These are phyloP conservation scores for Fragosphaeria purpurea DNA, from an alignment of 2,329 filamentous ascomycete species.

Conservation along the genomic window DNA sequence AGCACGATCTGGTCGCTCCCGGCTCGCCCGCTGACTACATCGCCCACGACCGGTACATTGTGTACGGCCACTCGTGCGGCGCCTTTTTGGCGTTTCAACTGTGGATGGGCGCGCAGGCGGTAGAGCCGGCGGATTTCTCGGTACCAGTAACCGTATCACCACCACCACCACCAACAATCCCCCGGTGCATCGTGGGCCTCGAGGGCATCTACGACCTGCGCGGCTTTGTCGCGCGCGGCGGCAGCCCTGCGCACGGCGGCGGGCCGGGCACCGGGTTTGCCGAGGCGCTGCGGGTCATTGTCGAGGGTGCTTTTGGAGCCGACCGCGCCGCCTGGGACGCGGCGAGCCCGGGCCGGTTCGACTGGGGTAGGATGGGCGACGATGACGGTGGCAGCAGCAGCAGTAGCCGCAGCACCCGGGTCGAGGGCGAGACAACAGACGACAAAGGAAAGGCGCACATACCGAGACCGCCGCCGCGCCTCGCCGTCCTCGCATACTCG, in stretches of 20 bases:
- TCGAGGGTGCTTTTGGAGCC: conserved; percentile 47
- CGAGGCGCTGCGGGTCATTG: conserved; percentile 18
- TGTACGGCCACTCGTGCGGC: conserved; percentile 54
- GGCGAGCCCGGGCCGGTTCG: conserved; percentile 42
- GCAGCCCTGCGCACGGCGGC: conserved; percentile 33
- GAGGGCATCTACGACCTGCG: conserved; percentile 59
- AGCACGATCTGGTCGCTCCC: conserved; percentile 17
- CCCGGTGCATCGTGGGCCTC: conserved; percentile 45
- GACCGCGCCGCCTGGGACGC: conserved; percentile 39
- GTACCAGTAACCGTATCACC: too few relatives aligned
- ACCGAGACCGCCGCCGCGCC: not conserved
- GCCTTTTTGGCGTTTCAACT: conserved; percentile 55
- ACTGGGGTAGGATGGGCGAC: not conserved
- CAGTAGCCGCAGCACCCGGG: conserved; percentile 10
- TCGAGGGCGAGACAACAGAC: too few relatives aligned
- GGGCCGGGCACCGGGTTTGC: conserved; percentile 32
- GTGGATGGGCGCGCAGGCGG: conserved; percentile 30
- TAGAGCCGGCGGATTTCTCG: too few relatives aligned
- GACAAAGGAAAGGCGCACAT: too few relatives aligned
- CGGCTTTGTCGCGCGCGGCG: conserved; percentile 37
- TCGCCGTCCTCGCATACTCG: conserved; percentile 35
- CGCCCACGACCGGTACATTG: conserved; percentile 34
- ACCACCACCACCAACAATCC: not conserved
- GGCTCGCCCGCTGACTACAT: conserved; percentile 10
- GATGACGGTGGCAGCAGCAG: not conserved